These are phyloP conservation scores for Haplographium delicatum DNA, from an alignment of 495 filamentous ascomycete genomes.

Conservation along the genomic window DNA sequence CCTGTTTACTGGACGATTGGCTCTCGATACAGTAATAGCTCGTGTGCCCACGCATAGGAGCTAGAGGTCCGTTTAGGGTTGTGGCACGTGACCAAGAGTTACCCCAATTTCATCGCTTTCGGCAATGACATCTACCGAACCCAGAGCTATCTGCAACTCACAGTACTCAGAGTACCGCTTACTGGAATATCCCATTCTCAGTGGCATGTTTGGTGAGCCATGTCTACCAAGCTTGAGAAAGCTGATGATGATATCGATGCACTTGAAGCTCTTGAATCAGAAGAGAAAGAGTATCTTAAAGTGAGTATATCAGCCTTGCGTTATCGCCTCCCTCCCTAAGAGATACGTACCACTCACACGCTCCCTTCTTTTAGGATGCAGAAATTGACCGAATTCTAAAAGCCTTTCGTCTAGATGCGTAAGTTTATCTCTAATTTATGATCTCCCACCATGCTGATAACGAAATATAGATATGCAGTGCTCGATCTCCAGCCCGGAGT, in stretches of 20 bases:
- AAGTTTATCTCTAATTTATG: too few relatives aligned
- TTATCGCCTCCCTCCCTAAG: not conserved
- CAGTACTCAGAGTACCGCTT: too few relatives aligned
- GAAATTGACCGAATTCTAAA: slow-evolving; percentile 93
- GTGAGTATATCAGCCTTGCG: slow-evolving; percentile 33
- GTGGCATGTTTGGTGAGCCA: slow-evolving; percentile 30
- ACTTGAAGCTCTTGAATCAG: slow-evolving; percentile 77
- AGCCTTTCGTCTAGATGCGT: slow-evolving; percentile 88
- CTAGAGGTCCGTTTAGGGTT: too few relatives aligned
- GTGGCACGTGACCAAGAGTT: too few relatives aligned
- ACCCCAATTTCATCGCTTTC: too few relatives aligned
- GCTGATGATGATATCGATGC: slow-evolving; percentile 69
- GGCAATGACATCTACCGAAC: too few relatives aligned
- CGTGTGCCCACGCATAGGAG: too few relatives aligned
- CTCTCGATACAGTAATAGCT: too few relatives aligned
- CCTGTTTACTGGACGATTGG: too few relatives aligned
- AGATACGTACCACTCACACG: slow-evolving; percentile 15
- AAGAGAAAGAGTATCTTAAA: slow-evolving; percentile 88
- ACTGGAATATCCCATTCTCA: too few relatives aligned
- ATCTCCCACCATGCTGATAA: not conserved
- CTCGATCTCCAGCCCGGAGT: slow-evolving; percentile 95
- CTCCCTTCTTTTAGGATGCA: slow-evolving; percentile 59
- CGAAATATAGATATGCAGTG: slow-evolving; percentile 69
- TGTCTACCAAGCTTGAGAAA: slow-evolving; percentile 27
- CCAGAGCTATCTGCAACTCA: too few relatives aligned